Evolutionary conservation across 169 alveolate species (phyloP).

Genomic region (Babesia sp.): DNA sequence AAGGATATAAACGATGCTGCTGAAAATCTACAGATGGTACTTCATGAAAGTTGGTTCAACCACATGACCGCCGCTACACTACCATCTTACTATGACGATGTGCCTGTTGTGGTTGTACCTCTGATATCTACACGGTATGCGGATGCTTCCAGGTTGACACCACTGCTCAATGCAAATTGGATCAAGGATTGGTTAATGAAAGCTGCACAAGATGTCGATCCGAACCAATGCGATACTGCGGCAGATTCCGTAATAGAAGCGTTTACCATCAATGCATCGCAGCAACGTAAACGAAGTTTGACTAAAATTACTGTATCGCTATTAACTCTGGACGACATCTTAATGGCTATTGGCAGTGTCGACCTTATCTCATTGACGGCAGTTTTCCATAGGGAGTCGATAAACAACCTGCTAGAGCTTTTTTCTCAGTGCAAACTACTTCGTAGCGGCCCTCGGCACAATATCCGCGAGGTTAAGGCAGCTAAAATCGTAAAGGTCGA

Average conservation of each 20-base stretch:
- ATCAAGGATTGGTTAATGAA: conserved; percentile 7
- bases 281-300: not conserved
- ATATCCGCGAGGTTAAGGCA: not conserved
- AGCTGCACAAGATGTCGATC: not conserved
- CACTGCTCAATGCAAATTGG: conserved; percentile 18
- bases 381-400: conserved; percentile 14
- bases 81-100: conserved; percentile 22
- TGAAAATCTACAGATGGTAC: conserved; percentile 1
- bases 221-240: not conserved
- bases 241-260: not conserved
- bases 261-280: not conserved
- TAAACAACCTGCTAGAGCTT: not conserved
- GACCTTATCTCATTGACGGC: not conserved
- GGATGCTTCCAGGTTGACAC: conserved; percentile 13
- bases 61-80: conserved; percentile 34
- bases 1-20: conserved; percentile 16
- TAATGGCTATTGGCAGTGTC: conserved; percentile 8
- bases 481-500: not conserved
- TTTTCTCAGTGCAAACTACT: not conserved
- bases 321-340: not conserved
- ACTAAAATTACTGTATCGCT: not conserved
- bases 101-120: conserved; percentile 14
- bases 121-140: conserved; percentile 11
- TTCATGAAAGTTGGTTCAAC: conserved; percentile 34
- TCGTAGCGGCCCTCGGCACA: not conserved